Conservation (phyloP, 2,329 filamentous ascomycete genomes). For the Sporothrix euskadiensis region DNA sequence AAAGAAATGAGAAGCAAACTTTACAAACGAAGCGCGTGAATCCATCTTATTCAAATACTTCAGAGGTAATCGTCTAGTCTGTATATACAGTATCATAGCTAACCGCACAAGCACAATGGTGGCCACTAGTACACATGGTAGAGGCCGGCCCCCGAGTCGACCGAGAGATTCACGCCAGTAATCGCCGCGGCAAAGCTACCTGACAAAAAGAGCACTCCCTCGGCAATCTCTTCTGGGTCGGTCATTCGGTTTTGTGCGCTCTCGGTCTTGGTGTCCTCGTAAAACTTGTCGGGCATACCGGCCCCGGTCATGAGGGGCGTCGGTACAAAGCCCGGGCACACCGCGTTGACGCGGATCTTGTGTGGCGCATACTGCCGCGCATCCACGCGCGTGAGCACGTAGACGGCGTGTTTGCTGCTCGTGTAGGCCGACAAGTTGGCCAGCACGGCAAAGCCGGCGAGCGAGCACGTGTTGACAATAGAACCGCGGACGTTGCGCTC, state of each 20-base stretch:
- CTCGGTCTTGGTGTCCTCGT: neutral
- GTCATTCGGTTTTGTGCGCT: constrained; percentile 1
- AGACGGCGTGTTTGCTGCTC: neutral
- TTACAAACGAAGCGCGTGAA: neutral
- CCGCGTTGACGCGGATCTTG: constrained; percentile 11
- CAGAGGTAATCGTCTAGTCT: neutral
- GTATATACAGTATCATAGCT: neutral
- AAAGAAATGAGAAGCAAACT: no score
- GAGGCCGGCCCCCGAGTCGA: neutral
- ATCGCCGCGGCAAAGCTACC: constrained; percentile 1
- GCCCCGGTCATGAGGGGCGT: neutral
- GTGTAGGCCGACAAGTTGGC: neutral
- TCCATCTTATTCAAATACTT: neutral
- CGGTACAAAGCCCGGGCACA: neutral
- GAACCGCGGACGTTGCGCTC: constrained; percentile 5
- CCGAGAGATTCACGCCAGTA: constrained; percentile 1
- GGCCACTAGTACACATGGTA: constrained; percentile 1
- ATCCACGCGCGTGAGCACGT: constrained; percentile 2
- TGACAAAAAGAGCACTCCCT: constrained; percentile 2
- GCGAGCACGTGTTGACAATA: constrained; percentile 11
- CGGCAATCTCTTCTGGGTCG: neutral
- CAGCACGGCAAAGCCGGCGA: neutral
- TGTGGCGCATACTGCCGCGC: neutral
- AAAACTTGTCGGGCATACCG: neutral
- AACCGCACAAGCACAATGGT: neutral